These are phyloP conservation scores for Fusarium decemcellulare DNA, from an alignment of 2,329 filamentous ascomycete species.

Conservation along the genomic window DNA sequence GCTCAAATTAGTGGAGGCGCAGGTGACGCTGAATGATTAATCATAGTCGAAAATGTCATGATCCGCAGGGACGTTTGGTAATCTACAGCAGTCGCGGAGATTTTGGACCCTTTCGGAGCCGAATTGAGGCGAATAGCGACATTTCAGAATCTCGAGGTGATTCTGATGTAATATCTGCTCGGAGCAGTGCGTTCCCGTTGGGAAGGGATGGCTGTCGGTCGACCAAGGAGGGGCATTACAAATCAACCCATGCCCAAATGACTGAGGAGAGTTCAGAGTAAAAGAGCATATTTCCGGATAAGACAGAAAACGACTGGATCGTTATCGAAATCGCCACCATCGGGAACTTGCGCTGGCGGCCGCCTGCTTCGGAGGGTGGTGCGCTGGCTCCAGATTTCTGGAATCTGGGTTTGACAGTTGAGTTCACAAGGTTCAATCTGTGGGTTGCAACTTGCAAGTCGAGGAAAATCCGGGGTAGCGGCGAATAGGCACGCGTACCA, in stretches of 20 bases:
- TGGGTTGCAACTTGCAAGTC: neutral
- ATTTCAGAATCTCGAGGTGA: slow-evolving; percentile 1
- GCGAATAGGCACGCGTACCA: slow-evolving; percentile 23
- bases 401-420: slow-evolving; percentile 18
- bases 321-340: slow-evolving; percentile 31
- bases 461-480: slow-evolving; percentile 29
- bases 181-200: slow-evolving; percentile 8
- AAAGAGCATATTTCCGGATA: slow-evolving; percentile 7
- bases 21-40: neutral
- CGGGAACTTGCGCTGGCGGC: slow-evolving; percentile 26
- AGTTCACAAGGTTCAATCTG: slow-evolving; percentile 21
- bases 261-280: slow-evolving; percentile 16
- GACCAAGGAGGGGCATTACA: slow-evolving; percentile 21
- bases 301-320: neutral
- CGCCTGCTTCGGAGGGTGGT: neutral
- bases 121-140: neutral
- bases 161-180: slow-evolving; percentile 29
- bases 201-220: neutral
- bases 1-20: neutral
- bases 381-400: slow-evolving; percentile 6
- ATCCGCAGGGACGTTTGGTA: neutral
- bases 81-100: neutral
- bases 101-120: neutral
- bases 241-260: slow-evolving; percentile 21
- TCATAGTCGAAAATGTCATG: too few relatives aligned